These are phyloP conservation scores for Lyophyllum shimeji DNA, from an alignment of 768 basidiomycete species.

Conservation along the genomic window DNA sequence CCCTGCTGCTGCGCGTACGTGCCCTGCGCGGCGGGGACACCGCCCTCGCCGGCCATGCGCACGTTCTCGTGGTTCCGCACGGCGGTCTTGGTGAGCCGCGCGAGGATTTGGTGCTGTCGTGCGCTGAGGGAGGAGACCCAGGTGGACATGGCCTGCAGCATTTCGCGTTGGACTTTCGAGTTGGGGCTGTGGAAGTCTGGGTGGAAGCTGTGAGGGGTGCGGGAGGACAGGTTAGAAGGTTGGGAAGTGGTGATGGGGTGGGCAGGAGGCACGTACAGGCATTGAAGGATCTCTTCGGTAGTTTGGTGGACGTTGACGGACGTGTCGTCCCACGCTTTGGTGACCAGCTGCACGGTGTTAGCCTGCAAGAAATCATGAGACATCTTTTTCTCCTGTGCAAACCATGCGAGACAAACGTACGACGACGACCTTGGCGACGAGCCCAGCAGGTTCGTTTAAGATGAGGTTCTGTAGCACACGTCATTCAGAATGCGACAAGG, in stretches of 20 bases:
- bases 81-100: constrained; percentile 60
- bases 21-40: constrained; percentile 44
- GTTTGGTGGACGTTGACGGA: constrained; percentile 55
- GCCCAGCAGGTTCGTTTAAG: constrained; percentile 81
- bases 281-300: constrained; percentile 64
- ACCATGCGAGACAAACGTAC: constrained; percentile 34
- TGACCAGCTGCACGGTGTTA: constrained; percentile 66
- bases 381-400: too few species aligned
- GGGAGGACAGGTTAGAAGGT: neutral
- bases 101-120: constrained; percentile 47
- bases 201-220: constrained; percentile 58
- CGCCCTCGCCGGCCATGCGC: constrained; percentile 54
- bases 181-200: constrained; percentile 72
- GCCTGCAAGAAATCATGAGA: constrained; percentile 31
- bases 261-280: constrained; percentile 47
- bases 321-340: constrained; percentile 79
- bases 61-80: constrained; percentile 76
- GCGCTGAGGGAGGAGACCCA: constrained; percentile 59
- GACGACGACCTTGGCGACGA: constrained; percentile 67
- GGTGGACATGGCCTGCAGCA: constrained; percentile 64
- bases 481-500: neutral
- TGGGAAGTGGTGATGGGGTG: neutral
- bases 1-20: constrained; percentile 49
- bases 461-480: constrained; percentile 57
- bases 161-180: constrained; percentile 71